A percentile compares a stretch with the other conserved stretches of the same genome.
Evolutionary conservation across 345 rosid species (phyloP).

Genomic region (Cochlearia excelsa): DNA sequence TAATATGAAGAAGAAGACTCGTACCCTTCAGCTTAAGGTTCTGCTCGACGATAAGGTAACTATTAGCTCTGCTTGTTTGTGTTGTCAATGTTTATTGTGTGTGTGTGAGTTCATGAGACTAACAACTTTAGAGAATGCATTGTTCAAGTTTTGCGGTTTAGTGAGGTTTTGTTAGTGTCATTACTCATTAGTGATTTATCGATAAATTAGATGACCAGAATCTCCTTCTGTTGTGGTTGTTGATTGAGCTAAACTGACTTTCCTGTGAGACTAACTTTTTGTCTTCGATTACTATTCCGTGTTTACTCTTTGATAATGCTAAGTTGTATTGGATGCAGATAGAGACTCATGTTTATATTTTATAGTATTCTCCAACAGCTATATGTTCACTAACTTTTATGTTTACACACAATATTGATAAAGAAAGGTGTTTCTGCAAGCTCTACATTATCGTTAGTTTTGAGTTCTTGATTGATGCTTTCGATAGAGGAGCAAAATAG

Average conservation of each 20-base stretch:
- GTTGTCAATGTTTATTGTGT: not conserved
- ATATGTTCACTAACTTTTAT: not conserved
- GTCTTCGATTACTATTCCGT: not conserved
- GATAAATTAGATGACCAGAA: not conserved
- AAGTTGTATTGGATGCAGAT: not conserved
- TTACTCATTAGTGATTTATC: not conserved
- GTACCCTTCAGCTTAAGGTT: constrained; percentile 74
- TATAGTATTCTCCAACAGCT: not conserved
- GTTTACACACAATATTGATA: not conserved
- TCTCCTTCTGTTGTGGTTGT: not conserved
- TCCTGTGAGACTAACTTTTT: not conserved
- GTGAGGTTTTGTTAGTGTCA: not conserved
- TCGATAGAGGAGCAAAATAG: constrained; percentile 3
- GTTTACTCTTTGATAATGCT: not conserved
- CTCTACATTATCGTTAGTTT: not conserved
- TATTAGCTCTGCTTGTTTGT: constrained; percentile 12
- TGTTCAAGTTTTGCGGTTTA: not conserved
- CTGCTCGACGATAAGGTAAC: constrained; percentile 84
- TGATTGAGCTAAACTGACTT: constrained; percentile 1
- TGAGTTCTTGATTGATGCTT: constrained; percentile 1
- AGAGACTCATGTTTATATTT: not conserved
- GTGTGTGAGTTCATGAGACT: constrained; percentile 3
- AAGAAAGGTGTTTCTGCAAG: not conserved
- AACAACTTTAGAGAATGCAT: not conserved
- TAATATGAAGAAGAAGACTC: constrained; percentile 68